Percentiles rank a stretch among this genome's conserved stretches.
phyloP scores from a whole-genome alignment of 352 stramenopile genomes.

The Pythium brachiatum region DNA sequence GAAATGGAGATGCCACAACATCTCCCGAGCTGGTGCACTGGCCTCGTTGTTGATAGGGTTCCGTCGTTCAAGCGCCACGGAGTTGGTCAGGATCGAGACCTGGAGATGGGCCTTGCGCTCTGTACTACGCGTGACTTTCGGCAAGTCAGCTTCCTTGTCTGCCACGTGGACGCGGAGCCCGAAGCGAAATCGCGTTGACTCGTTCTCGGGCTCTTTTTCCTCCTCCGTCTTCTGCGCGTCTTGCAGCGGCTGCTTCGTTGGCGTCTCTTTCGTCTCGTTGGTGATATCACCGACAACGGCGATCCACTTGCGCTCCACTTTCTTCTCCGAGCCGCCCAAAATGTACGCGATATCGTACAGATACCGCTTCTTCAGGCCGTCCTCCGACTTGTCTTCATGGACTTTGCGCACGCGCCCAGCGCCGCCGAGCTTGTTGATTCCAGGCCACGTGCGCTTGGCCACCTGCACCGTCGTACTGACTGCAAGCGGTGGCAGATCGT shows the following conservation, averaged over 20 bases:
- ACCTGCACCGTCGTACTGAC: slow-evolving; percentile 69
- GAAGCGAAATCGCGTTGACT: slow-evolving; percentile 10
- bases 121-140: background rate
- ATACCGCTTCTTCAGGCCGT: slow-evolving; percentile 35
- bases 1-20: slow-evolving; percentile 63
- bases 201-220: background rate
- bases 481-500: slow-evolving; percentile 41
- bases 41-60: background rate
- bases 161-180: slow-evolving; percentile 20
- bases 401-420: slow-evolving; percentile 64
- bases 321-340: slow-evolving; percentile 70
- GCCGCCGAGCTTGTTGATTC: slow-evolving; percentile 85
- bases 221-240: background rate
- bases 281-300: slow-evolving; percentile 43
- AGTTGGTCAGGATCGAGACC: slow-evolving; percentile 41
- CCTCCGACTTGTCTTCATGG: slow-evolving; percentile 37
- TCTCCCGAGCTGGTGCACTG: slow-evolving; percentile 12
- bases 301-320: slow-evolving; percentile 80
- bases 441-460: slow-evolving; percentile 79
- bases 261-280: slow-evolving; percentile 16
- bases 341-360: slow-evolving; percentile 78
- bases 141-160: slow-evolving; percentile 17
- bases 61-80: slow-evolving; percentile 39
- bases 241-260: slow-evolving; percentile 13
- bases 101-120: slow-evolving; percentile 35